These are phyloP conservation scores for Gynochthodes officinalis DNA, from an alignment of 257 asterid species.

Conservation along the genomic window DNA sequence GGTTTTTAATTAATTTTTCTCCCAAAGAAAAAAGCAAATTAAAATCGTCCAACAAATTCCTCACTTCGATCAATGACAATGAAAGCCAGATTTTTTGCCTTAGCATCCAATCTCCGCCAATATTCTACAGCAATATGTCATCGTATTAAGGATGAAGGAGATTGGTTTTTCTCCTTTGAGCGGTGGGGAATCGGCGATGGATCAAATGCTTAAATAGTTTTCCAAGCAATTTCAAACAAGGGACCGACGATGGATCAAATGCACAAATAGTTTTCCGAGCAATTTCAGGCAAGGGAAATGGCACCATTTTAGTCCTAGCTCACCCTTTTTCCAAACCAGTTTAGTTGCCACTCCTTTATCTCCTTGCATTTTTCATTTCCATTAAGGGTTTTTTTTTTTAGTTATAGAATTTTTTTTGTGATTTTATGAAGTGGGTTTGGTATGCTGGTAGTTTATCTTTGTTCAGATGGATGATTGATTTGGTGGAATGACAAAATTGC, in stretches of 20 bases:
- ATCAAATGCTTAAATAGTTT: slow-evolving; percentile 37
- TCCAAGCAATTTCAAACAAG: slow-evolving; percentile 53
- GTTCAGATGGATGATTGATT: no score
- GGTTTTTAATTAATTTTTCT: slow-evolving; percentile 1
- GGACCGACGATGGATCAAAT: no score
- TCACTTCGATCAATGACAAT: slow-evolving; percentile 30
- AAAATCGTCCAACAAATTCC: background rate
- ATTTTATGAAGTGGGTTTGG: no score
- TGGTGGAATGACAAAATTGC: background rate
- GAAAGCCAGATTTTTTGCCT: slow-evolving; percentile 15
- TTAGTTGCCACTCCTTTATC: slow-evolving; percentile 4
- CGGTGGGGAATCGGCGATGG: slow-evolving; percentile 53
- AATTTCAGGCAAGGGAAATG: no score
- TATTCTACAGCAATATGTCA: slow-evolving; percentile 42
- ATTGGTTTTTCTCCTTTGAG: slow-evolving; percentile 72
- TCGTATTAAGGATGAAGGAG: slow-evolving; percentile 65
- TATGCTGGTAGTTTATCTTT: no score
- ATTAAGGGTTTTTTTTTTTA: background rate
- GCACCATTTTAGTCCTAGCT: slow-evolving; percentile 66
- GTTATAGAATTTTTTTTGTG: no score
- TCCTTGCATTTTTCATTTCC: background rate
- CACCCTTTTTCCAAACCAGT: slow-evolving; percentile 77
- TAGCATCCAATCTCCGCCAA: slow-evolving; percentile 45
- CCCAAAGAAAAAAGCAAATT: background rate
- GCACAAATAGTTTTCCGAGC: no score